phyloP scores from a whole-genome alignment of 106 monocot genomes.

The Dioscorea alata region DNA sequence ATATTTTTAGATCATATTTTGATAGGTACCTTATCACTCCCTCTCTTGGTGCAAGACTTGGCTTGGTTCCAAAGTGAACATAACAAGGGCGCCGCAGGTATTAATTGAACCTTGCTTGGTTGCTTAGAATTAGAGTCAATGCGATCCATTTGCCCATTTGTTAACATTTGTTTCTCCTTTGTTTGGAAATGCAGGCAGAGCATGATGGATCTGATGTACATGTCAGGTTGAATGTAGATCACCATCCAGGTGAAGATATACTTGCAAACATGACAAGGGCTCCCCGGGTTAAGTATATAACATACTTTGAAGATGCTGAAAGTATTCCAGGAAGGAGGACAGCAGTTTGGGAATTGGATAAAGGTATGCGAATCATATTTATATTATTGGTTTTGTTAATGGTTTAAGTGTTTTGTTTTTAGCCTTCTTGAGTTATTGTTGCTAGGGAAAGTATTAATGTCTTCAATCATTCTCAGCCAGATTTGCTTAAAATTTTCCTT shows the following conservation, averaged over 20 bases:
- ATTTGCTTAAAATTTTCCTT: too few relatives aligned
- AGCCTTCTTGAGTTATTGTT: background rate
- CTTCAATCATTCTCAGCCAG: too few relatives aligned
- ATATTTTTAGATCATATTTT: conserved; percentile 5
- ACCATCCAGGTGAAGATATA: conserved; percentile 61
- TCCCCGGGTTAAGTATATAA: conserved; percentile 87
- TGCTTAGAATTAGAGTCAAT: too few relatives aligned
- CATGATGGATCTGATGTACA: conserved; percentile 98
- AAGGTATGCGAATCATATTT: conserved; percentile 41
- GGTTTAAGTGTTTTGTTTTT: background rate
- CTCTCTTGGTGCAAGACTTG: conserved; percentile 99
- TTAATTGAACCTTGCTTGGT: background rate
- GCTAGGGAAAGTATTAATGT: too few relatives aligned
- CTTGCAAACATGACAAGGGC: conserved; percentile 80
- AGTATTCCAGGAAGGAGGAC: conserved; percentile 84
- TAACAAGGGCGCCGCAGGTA: conserved; percentile 98
- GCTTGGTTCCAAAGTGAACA: conserved; percentile 95
- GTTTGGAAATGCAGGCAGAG: conserved; percentile 51
- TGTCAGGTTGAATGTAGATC: conserved; percentile 52
- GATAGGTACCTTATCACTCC: conserved; percentile 86
- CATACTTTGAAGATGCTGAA: conserved; percentile 95
- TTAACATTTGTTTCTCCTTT: too few relatives aligned
- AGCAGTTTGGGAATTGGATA: conserved; percentile 97
- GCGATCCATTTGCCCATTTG: too few relatives aligned
- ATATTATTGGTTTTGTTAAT: background rate